Evolutionary conservation across 2,329 filamentous ascomycete genomes (phyloP).

Genomic region (Trichoderma sp.): DNA sequence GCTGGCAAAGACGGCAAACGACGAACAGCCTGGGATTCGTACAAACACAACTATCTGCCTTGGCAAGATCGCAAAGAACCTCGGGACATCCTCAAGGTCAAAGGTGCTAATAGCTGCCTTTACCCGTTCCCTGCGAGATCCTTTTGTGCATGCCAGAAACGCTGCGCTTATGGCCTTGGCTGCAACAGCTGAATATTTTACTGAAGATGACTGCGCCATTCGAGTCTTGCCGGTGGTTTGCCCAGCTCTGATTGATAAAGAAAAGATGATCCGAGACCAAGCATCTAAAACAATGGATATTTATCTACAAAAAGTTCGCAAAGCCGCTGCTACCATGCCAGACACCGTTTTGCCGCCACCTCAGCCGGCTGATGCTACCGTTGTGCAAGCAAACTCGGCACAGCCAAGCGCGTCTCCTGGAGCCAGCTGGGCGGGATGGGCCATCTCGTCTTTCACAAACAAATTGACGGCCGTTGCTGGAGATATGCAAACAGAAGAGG

Average conservation of each 20-base stretch:
- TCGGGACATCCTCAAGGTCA: constrained; percentile 74
- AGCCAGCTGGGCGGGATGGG: constrained; percentile 83
- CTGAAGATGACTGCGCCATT: constrained; percentile 82
- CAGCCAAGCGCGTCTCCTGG: constrained; percentile 58
- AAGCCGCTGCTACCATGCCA: constrained; percentile 74
- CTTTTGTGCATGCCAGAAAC: constrained; percentile 91
- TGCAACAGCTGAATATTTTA: constrained; percentile 84
- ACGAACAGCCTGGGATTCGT: constrained; percentile 94
- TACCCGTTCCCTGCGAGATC: constrained; percentile 82
- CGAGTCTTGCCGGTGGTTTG: constrained; percentile 84
- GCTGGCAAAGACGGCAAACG: constrained; percentile 93
- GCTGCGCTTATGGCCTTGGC: constrained; percentile 83
- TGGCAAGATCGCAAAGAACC: constrained; percentile 90
- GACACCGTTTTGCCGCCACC: constrained; percentile 75
- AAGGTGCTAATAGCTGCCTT: constrained; percentile 96
- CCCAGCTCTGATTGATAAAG: constrained; percentile 86
- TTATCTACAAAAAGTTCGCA: constrained; percentile 80
- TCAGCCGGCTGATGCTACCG: constrained; percentile 51
- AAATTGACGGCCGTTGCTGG: constrained; percentile 83
- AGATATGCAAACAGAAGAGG: constrained; percentile 70
- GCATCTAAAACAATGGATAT: constrained; percentile 85
- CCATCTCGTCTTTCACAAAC: constrained; percentile 97
- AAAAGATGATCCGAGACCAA: constrained; percentile 91
- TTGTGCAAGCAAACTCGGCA: constrained; percentile 78
- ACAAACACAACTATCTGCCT: constrained; percentile 98